Evolutionary conservation across 2,329 filamentous ascomycete genomes (phyloP), one percentile per base, ranked within the genome.

Genomic region (Eutypella sp.): DNA sequence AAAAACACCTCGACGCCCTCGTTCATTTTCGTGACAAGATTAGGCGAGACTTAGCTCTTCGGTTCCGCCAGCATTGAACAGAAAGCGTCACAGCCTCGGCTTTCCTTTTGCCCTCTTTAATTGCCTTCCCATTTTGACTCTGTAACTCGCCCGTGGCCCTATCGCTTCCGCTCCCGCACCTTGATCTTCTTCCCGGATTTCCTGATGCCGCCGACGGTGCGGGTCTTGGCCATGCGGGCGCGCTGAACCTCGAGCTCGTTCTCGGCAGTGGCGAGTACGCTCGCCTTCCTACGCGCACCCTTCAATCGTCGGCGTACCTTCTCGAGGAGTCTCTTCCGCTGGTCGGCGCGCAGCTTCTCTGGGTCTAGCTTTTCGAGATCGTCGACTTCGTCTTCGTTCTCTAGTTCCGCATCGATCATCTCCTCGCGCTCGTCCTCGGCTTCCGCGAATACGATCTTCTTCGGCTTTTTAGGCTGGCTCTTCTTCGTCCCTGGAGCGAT

Each of bases 191-290:
- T 76, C 20, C 81, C 81, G 33, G 70, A 69, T 60, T 79, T 81
- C 23, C 76, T 82, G n/a, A 71, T 58, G 13, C 79, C 78, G 31
- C 78, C 78, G 5, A 76, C 73, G 2, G 80, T 84, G 8, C 76
- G 70, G 53, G 79, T 82, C 69, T 85, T 85, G 29, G 78, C 79
- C 80, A 84, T 84, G 61, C 75, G 78, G 16, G 79, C 76, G 48
- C 75, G 70, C 62, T 84, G 79, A 45, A 80, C 48, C 50, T 81
- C 79, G 22, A 85, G 68, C 54, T 75, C 67, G 33, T 70, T 65
- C 63, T 85, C 81, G 20, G 79, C 76, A 19, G 73, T 67, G n/a
- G 72, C 67, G 23, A 85, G 65, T 2, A 70, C 68, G 57, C 71
- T 70, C 50, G 82, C 67, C 62, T 81, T 78, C 64, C 76, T 74